Conservation (phyloP, 2,329 filamentous ascomycete genomes). For the Trichophyton verrucosum region DNA sequence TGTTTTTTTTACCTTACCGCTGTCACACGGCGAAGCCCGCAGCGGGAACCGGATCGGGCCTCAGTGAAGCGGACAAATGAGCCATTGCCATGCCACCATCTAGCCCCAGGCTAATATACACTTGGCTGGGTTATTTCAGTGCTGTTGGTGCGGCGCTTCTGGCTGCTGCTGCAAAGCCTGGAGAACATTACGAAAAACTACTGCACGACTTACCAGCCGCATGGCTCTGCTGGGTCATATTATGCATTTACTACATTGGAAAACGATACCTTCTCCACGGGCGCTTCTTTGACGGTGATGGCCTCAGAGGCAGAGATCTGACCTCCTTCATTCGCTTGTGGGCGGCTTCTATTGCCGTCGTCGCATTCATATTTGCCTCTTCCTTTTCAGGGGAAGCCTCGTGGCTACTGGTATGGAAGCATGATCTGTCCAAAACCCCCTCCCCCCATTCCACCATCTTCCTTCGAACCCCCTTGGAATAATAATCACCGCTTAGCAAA, state of each 20-base stretch:
- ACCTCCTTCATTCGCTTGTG: not conserved
- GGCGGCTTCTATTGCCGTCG: not conserved
- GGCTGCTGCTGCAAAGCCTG: not conserved
- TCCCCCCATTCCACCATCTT: too few species aligned
- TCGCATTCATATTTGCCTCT: not conserved
- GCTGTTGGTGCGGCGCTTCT: conserved; percentile 1
- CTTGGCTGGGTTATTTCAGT: not conserved
- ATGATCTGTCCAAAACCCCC: too few species aligned
- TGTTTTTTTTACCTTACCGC: not conserved
- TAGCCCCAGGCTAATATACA: not conserved
- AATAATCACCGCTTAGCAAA: not conserved
- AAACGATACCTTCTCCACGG: not conserved
- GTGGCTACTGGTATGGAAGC: conserved; percentile 1
- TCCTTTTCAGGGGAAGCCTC: not conserved
- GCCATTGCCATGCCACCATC: not conserved
- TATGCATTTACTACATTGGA: not conserved
- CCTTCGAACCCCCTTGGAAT: not conserved
- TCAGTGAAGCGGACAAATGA: conserved; percentile 1
- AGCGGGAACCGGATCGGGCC: conserved; percentile 1
- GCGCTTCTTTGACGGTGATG: not conserved
- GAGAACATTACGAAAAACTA: not conserved
- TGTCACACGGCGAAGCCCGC: conserved; percentile 2
- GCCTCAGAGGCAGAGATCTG: not conserved
- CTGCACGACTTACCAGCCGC: not conserved
- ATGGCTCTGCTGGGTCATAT: not conserved